Conservation (phyloP, 1,284 basidiomycete genomes). For the Phylloboletellus chloephorus region DNA sequence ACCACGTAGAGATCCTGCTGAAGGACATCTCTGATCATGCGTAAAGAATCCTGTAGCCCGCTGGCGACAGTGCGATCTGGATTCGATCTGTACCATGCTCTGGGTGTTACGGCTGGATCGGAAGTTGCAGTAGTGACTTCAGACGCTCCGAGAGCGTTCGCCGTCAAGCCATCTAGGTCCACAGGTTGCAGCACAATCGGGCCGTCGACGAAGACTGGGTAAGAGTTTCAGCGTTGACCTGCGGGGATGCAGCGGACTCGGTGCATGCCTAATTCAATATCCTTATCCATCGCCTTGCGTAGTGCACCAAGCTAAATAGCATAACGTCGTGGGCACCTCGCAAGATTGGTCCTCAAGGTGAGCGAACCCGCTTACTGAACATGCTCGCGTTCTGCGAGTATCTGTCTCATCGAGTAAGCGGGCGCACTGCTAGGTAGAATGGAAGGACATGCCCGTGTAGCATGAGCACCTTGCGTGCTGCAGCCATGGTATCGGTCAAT, state of each 20-base stretch:
- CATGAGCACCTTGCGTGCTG: conserved; percentile 30
- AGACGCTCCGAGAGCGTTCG: conserved; percentile 44
- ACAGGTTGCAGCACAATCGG: conserved; percentile 69
- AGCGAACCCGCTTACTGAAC: conserved; percentile 72
- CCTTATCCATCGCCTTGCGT: conserved; percentile 62
- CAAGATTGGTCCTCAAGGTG: neutral
- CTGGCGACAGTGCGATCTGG: conserved; percentile 44
- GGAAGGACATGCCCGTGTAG: conserved; percentile 26
- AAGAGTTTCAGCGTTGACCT: conserved; percentile 1
- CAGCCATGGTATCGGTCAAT: conserved; percentile 17
- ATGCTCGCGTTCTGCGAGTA: conserved; percentile 79
- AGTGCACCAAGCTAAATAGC: conserved; percentile 63
- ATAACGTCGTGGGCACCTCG: conserved; percentile 7
- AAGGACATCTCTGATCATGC: conserved; percentile 23
- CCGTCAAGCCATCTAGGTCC: conserved; percentile 52
- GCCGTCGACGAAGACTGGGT: conserved; percentile 76
- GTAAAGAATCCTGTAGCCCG: conserved; percentile 58
- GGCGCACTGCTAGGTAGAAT: neutral
- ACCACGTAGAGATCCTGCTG: conserved; percentile 51
- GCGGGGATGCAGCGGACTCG: neutral
- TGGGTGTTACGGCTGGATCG: conserved; percentile 61
- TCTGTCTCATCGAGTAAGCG: conserved; percentile 38
- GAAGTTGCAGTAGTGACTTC: conserved; percentile 45
- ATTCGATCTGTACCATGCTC: conserved; percentile 74
- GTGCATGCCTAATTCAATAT: conserved; percentile 62